phyloP scores from a whole-genome alignment of 495 filamentous ascomycete species.

The Talaromyces thailandensis region DNA sequence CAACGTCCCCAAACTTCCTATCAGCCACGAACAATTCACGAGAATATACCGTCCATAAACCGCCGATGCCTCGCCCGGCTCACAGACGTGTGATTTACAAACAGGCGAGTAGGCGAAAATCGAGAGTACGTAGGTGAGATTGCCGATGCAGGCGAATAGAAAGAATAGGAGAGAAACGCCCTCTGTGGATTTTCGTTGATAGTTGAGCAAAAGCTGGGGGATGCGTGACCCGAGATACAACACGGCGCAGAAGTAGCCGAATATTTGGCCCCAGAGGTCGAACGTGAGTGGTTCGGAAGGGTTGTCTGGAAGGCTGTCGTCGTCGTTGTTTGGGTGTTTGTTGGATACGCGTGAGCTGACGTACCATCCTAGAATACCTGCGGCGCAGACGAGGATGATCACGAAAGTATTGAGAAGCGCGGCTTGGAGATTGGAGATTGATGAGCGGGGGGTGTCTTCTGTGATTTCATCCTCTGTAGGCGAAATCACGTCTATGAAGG shows the following conservation, averaged over 20 bases:
- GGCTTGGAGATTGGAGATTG: constrained; percentile 44
- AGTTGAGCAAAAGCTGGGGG: constrained; percentile 87
- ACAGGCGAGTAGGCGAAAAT: constrained; percentile 79
- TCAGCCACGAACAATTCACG: constrained; percentile 81
- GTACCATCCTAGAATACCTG: constrained; percentile 82
- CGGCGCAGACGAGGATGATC: constrained; percentile 68
- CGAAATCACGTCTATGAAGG: constrained; percentile 41
- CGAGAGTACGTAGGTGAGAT: constrained; percentile 83
- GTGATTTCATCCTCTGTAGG: constrained; percentile 11
- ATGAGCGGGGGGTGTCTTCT: constrained; percentile 13
- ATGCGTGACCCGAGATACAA: constrained; percentile 83
- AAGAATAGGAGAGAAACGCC: constrained; percentile 92
- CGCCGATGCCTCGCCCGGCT: constrained; percentile 40
- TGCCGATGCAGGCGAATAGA: constrained; percentile 90
- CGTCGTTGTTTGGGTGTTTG: constrained; percentile 4
- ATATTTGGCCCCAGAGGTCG: constrained; percentile 70
- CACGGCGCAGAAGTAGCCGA: constrained; percentile 76
- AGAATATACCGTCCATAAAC: constrained; percentile 73
- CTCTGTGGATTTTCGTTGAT: constrained; percentile 78
- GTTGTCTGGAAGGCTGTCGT: constrained; percentile 9
- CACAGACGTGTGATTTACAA: constrained; percentile 39
- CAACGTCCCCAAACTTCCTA: constrained; percentile 82
- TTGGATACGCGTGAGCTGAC: constrained; percentile 37
- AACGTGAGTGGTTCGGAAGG: constrained; percentile 41
- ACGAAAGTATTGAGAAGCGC: constrained; percentile 62